Conservation (phyloP, 176 grass and related monocot species). For the Lolium multiflorum region DNA sequence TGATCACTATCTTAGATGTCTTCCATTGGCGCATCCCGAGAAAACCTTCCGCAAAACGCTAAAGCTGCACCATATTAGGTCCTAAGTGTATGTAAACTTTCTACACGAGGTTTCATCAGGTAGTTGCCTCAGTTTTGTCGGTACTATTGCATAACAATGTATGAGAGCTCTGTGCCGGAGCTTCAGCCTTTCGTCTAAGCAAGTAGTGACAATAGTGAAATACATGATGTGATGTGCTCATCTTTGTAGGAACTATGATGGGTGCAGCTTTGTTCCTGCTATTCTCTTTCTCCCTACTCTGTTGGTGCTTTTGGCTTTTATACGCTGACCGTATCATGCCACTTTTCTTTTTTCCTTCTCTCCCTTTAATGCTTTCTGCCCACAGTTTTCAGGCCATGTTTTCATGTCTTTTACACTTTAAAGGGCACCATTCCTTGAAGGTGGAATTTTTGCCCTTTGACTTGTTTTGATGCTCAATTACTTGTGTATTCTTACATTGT, state of each 20-base stretch:
- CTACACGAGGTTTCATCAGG: slow-evolving; percentile 14
- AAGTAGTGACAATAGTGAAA: slow-evolving; percentile 25
- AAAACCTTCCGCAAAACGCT: background rate
- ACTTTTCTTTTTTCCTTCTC: slow-evolving; percentile 17
- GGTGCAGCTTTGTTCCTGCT: slow-evolving; percentile 51
- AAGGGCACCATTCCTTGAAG: slow-evolving; percentile 50
- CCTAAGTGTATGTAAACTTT: slow-evolving; percentile 31
- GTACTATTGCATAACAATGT: background rate
- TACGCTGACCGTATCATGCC: slow-evolving; percentile 50
- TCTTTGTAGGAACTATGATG: slow-evolving; percentile 40
- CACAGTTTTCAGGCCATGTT: slow-evolving; percentile 28
- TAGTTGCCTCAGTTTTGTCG: background rate
- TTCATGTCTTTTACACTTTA: slow-evolving; percentile 57
- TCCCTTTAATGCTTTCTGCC: slow-evolving; percentile 47
- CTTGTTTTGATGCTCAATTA: slow-evolving; percentile 3
- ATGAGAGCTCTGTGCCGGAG: slow-evolving; percentile 20
- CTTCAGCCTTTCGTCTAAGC: slow-evolving; percentile 24
- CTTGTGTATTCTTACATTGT: slow-evolving; percentile 3
- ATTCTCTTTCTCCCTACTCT: slow-evolving; percentile 48
- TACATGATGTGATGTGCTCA: slow-evolving; percentile 42
- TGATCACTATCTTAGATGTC: background rate
- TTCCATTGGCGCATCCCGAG: background rate
- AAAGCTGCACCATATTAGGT: slow-evolving; percentile 34
- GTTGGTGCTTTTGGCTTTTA: slow-evolving; percentile 56
- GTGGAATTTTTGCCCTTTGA: slow-evolving; percentile 37